Base-by-base conservation (phyloP, 495 filamentous ascomycete genomes). In the Parathielavia appendiculata region DNA sequence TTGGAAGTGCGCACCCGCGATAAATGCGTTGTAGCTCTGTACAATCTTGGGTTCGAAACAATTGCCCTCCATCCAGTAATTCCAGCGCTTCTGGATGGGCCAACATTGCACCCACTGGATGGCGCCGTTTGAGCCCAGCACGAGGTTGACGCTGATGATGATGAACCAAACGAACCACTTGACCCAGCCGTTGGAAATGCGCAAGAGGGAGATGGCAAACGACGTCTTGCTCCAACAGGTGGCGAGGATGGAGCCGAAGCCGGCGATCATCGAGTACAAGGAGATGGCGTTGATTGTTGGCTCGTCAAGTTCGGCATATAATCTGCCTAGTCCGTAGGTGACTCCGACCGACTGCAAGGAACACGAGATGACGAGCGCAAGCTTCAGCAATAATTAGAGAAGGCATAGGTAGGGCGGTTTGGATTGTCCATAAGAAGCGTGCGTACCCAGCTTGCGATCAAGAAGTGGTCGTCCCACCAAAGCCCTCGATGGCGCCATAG, bases 401-500 rank as follows among this genome's bases (percentile, higher is more conserved):
- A 55, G 38, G 20, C 48, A 51, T 9, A n/a, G n/a, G n/a, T n/a
- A n/a, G n/a, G n/a, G n/a, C n/a, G n/a, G n/a, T n/a, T n/a, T n/a
- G n/a, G n/a, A n/a, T n/a, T n/a, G n/a, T n/a, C n/a, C n/a, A n/a
- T n/a, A n/a, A n/a, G n/a, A n/a, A n/a, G n/a, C n/a, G n/a, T n/a
- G 30, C 62, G n/a, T 54, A 71, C 67, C 63, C 65, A 71, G 38
- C 58, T 43, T 2, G 49, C 45, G 26, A 68, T 19, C 32, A 71
- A 36, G 19, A 68, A 26, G 39, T 62, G 59, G 22, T 71, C 71
- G 34, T 71, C 69, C 66, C 64, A 68, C 66, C 69, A 72, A 12
- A 73, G 30, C 2, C 54, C 46, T 7, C 62, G 23, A n/a, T 50
- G 53, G 19, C 64, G 39, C 43, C 57, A 52, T 0, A 62, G 20